Evolutionary conservation across 1,284 basidiomycete species (phyloP).

Genomic region (Microbotryum violaceum): DNA sequence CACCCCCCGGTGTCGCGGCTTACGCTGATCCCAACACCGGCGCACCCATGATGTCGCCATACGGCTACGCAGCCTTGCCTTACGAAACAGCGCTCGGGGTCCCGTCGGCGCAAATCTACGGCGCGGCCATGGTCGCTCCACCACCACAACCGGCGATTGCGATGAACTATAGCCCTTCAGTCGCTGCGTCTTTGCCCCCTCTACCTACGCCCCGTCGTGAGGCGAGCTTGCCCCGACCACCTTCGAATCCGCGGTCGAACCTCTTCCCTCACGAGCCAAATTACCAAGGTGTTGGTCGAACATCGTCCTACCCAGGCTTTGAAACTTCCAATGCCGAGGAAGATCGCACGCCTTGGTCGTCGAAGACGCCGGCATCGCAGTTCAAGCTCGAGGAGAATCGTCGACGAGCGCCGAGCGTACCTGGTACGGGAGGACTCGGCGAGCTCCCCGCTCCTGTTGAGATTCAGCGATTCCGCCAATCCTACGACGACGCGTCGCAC

Average conservation of each 20-base stretch:
- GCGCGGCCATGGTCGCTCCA: neutral
- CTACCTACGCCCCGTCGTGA: slow-evolving; percentile 7
- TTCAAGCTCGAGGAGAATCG: slow-evolving; percentile 13
- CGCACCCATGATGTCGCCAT: neutral
- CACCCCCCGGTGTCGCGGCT: neutral
- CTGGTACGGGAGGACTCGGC: neutral
- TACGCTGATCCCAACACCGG: slow-evolving; percentile 8
- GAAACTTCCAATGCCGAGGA: slow-evolving; percentile 1
- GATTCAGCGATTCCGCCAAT: neutral
- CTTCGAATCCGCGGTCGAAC: slow-evolving; percentile 9
- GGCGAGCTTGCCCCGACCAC: slow-evolving; percentile 8
- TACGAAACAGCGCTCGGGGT: slow-evolving; percentile 8
- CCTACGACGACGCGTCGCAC: neutral
- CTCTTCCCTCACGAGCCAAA: neutral
- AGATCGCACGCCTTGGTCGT: neutral
- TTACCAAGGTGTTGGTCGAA: neutral
- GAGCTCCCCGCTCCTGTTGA: slow-evolving; percentile 18
- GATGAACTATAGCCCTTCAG: too few species aligned
- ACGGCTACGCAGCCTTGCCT: neutral
- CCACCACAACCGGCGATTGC: neutral
- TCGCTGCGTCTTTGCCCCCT: neutral
- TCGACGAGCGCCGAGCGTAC: slow-evolving; percentile 12
- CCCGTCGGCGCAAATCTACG: neutral
- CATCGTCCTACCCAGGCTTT: neutral
- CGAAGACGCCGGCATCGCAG: neutral